Evolutionary conservation across 2,329 filamentous ascomycete genomes (phyloP).

Genomic region (Pseudogymnoascus sp.): DNA sequence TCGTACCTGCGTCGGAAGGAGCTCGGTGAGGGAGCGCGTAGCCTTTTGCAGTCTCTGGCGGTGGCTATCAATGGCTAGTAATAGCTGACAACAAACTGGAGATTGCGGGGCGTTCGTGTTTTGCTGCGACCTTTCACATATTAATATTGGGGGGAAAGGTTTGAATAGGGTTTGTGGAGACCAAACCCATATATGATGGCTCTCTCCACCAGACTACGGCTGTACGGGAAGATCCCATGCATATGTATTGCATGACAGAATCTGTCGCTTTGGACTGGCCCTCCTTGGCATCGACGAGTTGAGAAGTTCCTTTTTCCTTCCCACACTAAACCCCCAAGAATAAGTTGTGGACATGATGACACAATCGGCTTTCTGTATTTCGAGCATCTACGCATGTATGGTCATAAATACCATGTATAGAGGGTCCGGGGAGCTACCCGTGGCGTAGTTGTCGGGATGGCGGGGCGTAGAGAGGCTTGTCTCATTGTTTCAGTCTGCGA

Average conservation of each 20-base stretch:
- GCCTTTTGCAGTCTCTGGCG: neutral
- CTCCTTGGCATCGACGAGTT: neutral
- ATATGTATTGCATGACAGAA: slow-evolving; percentile 3
- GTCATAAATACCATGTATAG: neutral
- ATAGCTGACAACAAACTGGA: slow-evolving; percentile 6
- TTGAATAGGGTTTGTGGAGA: slow-evolving; percentile 9
- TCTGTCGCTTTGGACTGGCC: neutral
- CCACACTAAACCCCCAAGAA: neutral
- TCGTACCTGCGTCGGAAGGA: slow-evolving; percentile 7
- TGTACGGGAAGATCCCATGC: slow-evolving; percentile 9
- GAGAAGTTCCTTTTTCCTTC: neutral
- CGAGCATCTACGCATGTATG: neutral
- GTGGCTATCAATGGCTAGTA: slow-evolving; percentile 9
- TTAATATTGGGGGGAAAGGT: slow-evolving; percentile 8
- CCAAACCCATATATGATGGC: slow-evolving; percentile 8
- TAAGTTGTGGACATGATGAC: neutral
- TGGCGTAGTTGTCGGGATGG: neutral
- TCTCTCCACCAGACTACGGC: slow-evolving; percentile 7
- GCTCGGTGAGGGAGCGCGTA: slow-evolving; percentile 1
- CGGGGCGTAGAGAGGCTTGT: neutral
- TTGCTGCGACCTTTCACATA: slow-evolving; percentile 6
- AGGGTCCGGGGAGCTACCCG: neutral
- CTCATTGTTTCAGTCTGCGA: neutral
- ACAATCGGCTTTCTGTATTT: neutral
- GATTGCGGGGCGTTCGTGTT: slow-evolving; percentile 1